Evolutionary conservation across 805 yeast genomes (phyloP), one percentile per base, ranked within the genome.

Genomic region (Saccharomycopsis babjevae): DNA sequence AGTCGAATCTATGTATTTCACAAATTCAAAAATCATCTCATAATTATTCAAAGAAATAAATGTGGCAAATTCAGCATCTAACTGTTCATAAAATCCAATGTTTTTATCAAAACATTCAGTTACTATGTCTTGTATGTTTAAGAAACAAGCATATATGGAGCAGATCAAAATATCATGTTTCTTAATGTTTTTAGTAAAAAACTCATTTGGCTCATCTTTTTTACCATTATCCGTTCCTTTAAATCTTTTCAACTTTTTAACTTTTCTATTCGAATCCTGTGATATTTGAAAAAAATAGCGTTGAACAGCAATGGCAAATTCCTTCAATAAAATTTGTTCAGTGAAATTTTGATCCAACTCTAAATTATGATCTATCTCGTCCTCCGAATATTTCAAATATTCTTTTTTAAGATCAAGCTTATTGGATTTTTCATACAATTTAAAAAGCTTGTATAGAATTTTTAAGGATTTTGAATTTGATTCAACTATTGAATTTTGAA

Each of bases 1-100:
- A 16, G 30, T 34, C 11, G 18, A 22, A 46, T 60, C 61, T 30
- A 63, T 56, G 25, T 56, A 62, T 46, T 60, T 62, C 15, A 56
- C 63, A 36, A 62, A 56, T 18, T 62, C 65, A 22, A 52, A 25
- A 36, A 61, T 57, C 7, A 60, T 22, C 20, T 62, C 65, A 34
- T 18, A 43, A 28, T 57, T 55, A 43, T 62, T 58, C 16, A 50
- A 25, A 25, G 59, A 1, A 56, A 34, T 38, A 46, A 52, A 16
- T 3, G 11, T 3, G 28, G 8, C 22, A 56, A 28, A 46, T 52
- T 39, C 20, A 13, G 1, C 5, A 46, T 20, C n/a, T 46, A 46
- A 16, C 32, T 22, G 52, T 13, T 8, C 13, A 13, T 22, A 15
- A 22, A 46, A 46, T 16, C 3, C 16, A 25, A 22, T 22, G 6